These are phyloP conservation scores for Stemphylium vesicarium DNA, from an alignment of 2,329 filamentous ascomycete genomes.

Conservation along the genomic window DNA sequence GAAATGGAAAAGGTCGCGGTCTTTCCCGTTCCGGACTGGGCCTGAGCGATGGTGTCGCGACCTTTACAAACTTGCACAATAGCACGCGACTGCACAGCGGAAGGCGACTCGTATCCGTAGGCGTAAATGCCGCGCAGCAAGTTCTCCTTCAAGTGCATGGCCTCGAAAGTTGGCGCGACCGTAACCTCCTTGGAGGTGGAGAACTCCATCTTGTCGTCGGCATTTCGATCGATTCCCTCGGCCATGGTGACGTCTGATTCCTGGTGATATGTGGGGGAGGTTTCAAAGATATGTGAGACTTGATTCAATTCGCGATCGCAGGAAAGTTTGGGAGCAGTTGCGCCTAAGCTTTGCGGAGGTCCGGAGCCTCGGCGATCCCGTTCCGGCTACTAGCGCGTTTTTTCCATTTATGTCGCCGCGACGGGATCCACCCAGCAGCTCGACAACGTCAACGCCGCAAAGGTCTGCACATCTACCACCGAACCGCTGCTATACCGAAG, in stretches of 20 bases:
- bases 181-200: constrained; percentile 97
- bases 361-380: constrained; percentile 21
- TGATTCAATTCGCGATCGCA: constrained; percentile 4
- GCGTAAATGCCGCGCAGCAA: constrained; percentile 96
- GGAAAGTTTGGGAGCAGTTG: constrained; percentile 34
- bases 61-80: constrained; percentile 99
- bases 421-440: constrained; percentile 17
- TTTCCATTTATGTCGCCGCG: constrained; percentile 22
- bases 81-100: constrained; percentile 94
- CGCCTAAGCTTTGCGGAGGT: constrained; percentile 22
- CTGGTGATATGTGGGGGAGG: neutral
- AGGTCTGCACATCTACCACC: constrained; percentile 29
- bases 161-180: constrained; percentile 76
- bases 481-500: constrained; percentile 14
- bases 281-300: constrained; percentile 7
- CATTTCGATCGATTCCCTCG: constrained; percentile 89
- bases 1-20: constrained; percentile 96
- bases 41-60: constrained; percentile 97
- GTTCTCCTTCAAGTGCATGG: constrained; percentile 96
- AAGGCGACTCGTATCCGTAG: constrained; percentile 98
- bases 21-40: constrained; percentile 96
- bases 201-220: constrained; percentile 97
- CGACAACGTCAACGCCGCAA: constrained; percentile 24
- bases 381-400: constrained; percentile 22
- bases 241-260: constrained; percentile 69